Evolutionary conservation across 108 stramenopile species (phyloP), one percentile per base, ranked within the genome.

Genomic region (Nannochloropsis oceanica): DNA sequence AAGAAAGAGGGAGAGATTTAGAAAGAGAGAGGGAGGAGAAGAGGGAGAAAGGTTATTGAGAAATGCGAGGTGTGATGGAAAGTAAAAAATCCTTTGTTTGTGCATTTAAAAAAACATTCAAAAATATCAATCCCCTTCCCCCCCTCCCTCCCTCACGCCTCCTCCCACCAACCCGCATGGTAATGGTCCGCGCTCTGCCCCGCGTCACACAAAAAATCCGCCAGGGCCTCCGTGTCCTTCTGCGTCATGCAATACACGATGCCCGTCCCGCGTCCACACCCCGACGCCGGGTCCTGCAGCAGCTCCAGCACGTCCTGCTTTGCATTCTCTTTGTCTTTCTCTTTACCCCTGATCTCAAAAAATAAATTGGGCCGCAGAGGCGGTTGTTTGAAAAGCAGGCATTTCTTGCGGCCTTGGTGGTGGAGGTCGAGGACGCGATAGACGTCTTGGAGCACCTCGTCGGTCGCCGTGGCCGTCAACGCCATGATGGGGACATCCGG

Each of bases 401-500:
- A 43, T 84, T 50, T 79, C 93, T 93, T 87, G 86, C 73, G 96
- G 87, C 11, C 91, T 92, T 25, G 91, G 87, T 81, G 94, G 22
- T n/a, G 59, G 22, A 73, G n/a, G 2, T n/a, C 9, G 22, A 73
- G 59, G n/a, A n/a, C 59, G 18, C 93, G 80, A 95, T 93, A 91
- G 95, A 95, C 14, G 92, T 90, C 27, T 94, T n/a, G 59, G n/a
- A 73, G 94, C 84, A 97, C 96, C 46, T 94, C 93, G 85, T 95
- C 89, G 82, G 94, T 94, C 27, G 98, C 98, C 22, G 98, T 99
- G 8, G 98, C 98, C 34, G 98, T 99, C 46, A 99, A 87, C 0
- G 96, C 96, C 94, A 99, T 95, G 43, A 99, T 89, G 22, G 98
- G 96, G 13, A 96, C 94, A 80, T 89, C 91, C 24, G 95, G 98